Percentiles rank a stretch among this genome's conserved stretches.
phyloP scores from a whole-genome alignment of 768 basidiomycete species.

The Hirschioporus abietinus region DNA sequence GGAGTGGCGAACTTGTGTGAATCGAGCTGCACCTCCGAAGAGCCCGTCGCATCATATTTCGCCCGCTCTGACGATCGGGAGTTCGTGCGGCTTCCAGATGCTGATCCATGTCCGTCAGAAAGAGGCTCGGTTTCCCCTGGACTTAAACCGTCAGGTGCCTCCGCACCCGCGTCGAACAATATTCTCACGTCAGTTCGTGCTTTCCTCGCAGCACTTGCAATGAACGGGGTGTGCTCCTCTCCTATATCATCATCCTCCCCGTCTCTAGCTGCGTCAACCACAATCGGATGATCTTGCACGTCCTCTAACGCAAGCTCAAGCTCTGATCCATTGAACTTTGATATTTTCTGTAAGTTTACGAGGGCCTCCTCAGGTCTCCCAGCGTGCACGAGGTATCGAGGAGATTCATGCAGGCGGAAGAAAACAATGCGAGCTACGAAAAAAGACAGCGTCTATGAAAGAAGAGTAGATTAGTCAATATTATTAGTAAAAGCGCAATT shows the following conservation, averaged over 20 bases:
- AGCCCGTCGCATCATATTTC: constrained; percentile 22
- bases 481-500: constrained; percentile 4
- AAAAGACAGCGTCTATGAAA: constrained; percentile 73
- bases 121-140: constrained; percentile 11
- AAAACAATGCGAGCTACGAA: constrained; percentile 82
- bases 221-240: neutral
- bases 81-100: neutral
- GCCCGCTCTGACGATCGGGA: constrained; percentile 3
- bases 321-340: constrained; percentile 76
- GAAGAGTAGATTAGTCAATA: constrained; percentile 2
- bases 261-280: neutral
- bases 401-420: constrained; percentile 92
- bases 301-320: constrained; percentile 66
- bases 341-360: constrained; percentile 77
- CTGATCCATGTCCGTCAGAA: constrained; percentile 2
- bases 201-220: neutral
- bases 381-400: constrained; percentile 86
- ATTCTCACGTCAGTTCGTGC: neutral
- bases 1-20: constrained; percentile 24
- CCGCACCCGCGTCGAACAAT: constrained; percentile 5
- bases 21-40: constrained; percentile 20
- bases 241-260: neutral
- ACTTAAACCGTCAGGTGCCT: constrained; percentile 6
- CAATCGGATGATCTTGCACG: constrained; percentile 43
- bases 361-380: constrained; percentile 83